Base-by-base conservation (phyloP, 306 rosid species). In the Betula pendula region DNA sequence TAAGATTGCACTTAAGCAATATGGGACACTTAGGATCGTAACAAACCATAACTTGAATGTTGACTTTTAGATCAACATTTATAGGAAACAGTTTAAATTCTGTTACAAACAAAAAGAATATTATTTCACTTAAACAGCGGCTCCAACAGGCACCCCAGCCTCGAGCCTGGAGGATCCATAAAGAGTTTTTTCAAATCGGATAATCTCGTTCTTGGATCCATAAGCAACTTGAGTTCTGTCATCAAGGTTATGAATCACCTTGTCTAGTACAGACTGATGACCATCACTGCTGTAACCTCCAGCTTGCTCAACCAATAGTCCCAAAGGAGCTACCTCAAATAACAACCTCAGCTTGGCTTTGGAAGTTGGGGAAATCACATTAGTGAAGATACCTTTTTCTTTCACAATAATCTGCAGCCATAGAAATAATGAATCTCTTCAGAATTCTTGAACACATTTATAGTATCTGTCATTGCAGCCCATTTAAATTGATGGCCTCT, bases 201-300 rank as follows among this genome's bases (percentile, higher is more conserved):
- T 88, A 72, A 96, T 88, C 90, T 96, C 99, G 8, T 92, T 81
- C 82, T 91, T 92, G 29, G 99, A 96, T 48, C 99, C 99, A 71
- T 89, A 96, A 24, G 99, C 99, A 48, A 96, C 99, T 79, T 96
- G 99, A 77, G 97, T 92, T 80, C 99, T 88, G 6, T 92, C 99
- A 27, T 96, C 99, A 51, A 96, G 83, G 60, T 75, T 92, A 6
- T 4, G 73, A 44, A 96, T 82, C 74, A 92, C 94, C 81, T 90
- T 90, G 86, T 95, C 98, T 20, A 95, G 91, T 51, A 95, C 97
- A 51, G 99, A 96, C 60, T 71, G 82, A 4, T 80, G 80, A 1
- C 99, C 99, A 71, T 96, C 98, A 68, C 98, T 96, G 81, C 99
- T 96, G 85, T 79, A 89, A 17, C 99, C 98, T 83, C 99, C 99